Conservation (phyloP, 1,284 basidiomycete species). For the Rhodotorula mucilaginosa region DNA sequence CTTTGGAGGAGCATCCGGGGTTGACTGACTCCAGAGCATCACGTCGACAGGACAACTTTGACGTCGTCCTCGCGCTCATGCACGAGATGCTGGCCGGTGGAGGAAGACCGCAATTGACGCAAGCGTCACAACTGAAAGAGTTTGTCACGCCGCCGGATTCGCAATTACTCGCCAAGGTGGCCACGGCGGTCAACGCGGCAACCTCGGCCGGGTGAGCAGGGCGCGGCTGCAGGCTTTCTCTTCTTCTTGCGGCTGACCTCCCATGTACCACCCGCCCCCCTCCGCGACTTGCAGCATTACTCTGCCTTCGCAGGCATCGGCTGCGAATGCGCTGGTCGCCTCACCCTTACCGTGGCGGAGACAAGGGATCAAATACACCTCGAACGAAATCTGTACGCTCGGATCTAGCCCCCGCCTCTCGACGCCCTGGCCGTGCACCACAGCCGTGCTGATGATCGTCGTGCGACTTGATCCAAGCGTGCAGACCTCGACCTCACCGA, state of each 20-base stretch:
- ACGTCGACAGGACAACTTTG: slow-evolving; percentile 36
- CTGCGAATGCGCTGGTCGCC: slow-evolving; percentile 30
- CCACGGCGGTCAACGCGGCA: slow-evolving; percentile 20
- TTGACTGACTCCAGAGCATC: too few relatives aligned
- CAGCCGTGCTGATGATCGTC: neutral
- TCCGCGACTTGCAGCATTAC: too few relatives aligned
- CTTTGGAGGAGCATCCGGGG: neutral
- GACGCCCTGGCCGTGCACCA: too few relatives aligned
- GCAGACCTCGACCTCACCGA: slow-evolving; percentile 38
- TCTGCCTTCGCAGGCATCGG: slow-evolving; percentile 16
- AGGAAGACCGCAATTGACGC: slow-evolving; percentile 32
- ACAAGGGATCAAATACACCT: slow-evolving; percentile 35
- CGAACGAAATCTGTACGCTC: slow-evolving; percentile 38
- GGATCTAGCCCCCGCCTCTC: too few relatives aligned
- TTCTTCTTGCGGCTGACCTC: too few relatives aligned
- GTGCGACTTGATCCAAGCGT: neutral
- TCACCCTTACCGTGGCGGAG: slow-evolving; percentile 40
- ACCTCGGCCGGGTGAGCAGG: slow-evolving; percentile 26
- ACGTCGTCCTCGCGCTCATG: slow-evolving; percentile 36
- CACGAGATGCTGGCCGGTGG: slow-evolving; percentile 35
- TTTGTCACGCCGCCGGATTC: slow-evolving; percentile 33
- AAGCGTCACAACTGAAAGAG: slow-evolving; percentile 30
- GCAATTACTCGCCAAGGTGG: slow-evolving; percentile 28
- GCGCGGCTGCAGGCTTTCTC: neutral
- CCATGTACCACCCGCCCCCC: too few relatives aligned